Base-by-base conservation (phyloP, 352 stramenopile species). In the Phytophthora parvispora region DNA sequence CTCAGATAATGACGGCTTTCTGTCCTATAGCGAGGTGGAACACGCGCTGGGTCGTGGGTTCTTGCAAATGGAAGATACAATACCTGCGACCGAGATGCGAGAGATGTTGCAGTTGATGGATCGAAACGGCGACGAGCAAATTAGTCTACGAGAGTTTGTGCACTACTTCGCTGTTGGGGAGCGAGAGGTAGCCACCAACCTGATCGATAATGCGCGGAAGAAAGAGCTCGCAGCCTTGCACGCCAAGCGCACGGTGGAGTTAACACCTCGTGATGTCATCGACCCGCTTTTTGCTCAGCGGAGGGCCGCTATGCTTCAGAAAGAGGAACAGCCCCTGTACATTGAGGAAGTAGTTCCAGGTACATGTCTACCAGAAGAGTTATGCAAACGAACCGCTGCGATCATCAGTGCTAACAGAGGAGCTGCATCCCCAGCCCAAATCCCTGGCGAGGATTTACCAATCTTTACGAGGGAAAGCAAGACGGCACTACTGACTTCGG, bases 121-220 rank as follows among this genome's bases (percentile, higher is more conserved):
- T 60, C 77, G 67, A 47, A 91, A 94, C 57, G 65, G 81, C 24
- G 87, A 94, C 59, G 69, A 87, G 42, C 72, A 84, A 59, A 92
- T 95, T 63, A 93, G 84, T 64, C 85, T 92, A 72, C 87, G 88
- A 25, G 87, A 95, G 62, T 95, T 95, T 56, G 84, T 93, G 54
- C 85, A 88, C 52, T 95, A 93, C 61, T 93, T 95, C 76, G 84
- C 83, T n/a, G 72, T 75, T 5, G 82, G 84, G 20, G 71, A 90
- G 28, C 77, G 80, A 22, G 83, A 90, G 40, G 74, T 81, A 13
- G 65, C 87, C n/a, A 90, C 80, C 2, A 75, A 93, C 54, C 50
- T 93, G 45, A 74, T 93, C 12, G 84, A 89, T 60, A 84, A 92
- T 20, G 84, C 64, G 9, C 77, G 87, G 1, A 86, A 86, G 51